A percentile compares a stretch with the other conserved stretches of the same genome.
These are phyloP conservation scores for Debaryomycetaceae sp. DNA, from an alignment of 1,139 yeast genomes.

Conservation along the genomic window DNA sequence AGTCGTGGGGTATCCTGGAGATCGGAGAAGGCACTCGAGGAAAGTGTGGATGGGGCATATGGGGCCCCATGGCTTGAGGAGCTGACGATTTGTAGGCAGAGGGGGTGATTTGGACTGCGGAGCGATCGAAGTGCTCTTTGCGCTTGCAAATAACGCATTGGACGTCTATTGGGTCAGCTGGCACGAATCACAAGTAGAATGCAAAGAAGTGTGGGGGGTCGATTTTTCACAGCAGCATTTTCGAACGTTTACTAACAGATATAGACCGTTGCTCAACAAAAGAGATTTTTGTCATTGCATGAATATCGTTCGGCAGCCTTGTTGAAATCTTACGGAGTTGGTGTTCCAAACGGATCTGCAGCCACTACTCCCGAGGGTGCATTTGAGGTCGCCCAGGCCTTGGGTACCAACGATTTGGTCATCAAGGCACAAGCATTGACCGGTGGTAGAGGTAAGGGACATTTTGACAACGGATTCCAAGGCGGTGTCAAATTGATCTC, in stretches of 20 bases:
- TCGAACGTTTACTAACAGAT: conserved; percentile 4
- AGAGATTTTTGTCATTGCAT: conserved; percentile 83
- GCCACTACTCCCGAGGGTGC: conserved; percentile 92
- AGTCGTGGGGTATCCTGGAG: too few species aligned
- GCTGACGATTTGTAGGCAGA: not conserved
- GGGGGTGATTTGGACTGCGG: not conserved
- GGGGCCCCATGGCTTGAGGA: not conserved
- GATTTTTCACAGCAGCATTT: not conserved
- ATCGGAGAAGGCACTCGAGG: too few species aligned
- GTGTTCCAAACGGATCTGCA: conserved; percentile 88
- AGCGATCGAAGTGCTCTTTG: too few species aligned
- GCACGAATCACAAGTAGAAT: too few species aligned
- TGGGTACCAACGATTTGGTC: conserved; percentile 77
- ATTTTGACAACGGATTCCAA: conserved; percentile 90
- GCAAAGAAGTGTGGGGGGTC: too few species aligned
- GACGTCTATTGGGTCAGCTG: too few species aligned
- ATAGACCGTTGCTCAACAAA: conserved; percentile 24
- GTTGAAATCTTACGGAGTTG: conserved; percentile 77
- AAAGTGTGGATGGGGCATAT: not conserved
- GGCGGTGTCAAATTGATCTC: conserved; percentile 94
- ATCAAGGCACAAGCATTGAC: conserved; percentile 98
- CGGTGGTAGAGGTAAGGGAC: conserved; percentile 99
- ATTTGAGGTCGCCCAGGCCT: conserved; percentile 63
- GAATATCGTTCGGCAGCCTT: conserved; percentile 95
- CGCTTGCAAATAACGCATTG: too few species aligned